A percentile compares a stretch with the other conserved stretches of the same genome.
These are phyloP conservation scores for Pseudonitzschia multistriata DNA, from an alignment of 108 stramenopile genomes.

Conservation along the genomic window DNA sequence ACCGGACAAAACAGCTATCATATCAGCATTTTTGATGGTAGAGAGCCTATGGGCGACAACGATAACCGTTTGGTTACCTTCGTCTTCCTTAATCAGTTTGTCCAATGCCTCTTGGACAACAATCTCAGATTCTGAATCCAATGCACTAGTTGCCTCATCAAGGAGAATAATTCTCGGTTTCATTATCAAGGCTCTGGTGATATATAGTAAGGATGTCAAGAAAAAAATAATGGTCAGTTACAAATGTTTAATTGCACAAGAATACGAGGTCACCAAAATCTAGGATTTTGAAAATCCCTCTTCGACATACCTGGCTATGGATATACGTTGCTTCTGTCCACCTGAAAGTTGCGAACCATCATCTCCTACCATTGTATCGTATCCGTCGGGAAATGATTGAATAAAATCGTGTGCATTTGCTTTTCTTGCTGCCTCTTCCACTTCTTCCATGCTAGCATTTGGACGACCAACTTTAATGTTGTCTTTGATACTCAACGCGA, in stretches of 20 bases:
- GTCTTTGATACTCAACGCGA: conserved; percentile 62
- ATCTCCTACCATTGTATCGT: conserved; percentile 46
- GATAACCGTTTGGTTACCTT: conserved; percentile 40
- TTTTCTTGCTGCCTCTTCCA: conserved; percentile 46
- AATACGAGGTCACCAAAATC: too few species aligned
- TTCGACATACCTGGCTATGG: too few species aligned
- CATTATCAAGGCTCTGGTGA: conserved; percentile 73
- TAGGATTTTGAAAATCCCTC: too few species aligned
- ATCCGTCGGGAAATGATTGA: conserved; percentile 60
- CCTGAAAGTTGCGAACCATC: conserved; percentile 34
- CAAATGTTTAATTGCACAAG: too few species aligned
- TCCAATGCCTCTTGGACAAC: conserved; percentile 81
- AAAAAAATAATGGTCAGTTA: conserved; percentile 94
- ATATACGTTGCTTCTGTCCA: too few species aligned
- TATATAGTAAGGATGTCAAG: too few species aligned
- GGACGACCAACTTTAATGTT: conserved; percentile 71
- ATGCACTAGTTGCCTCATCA: conserved; percentile 56
- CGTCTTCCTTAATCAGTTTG: conserved; percentile 70
- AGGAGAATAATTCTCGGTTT: conserved; percentile 50
- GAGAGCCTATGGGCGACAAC: conserved; percentile 86
- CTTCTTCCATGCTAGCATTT: conserved; percentile 55
- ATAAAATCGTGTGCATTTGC: conserved; percentile 71
- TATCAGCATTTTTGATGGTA: conserved; percentile 77
- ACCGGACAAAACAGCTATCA: conserved; percentile 70
- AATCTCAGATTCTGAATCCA: conserved; percentile 77